Evolutionary conservation across 1,284 basidiomycete genomes (phyloP).

Genomic region (Trametes pubescens): DNA sequence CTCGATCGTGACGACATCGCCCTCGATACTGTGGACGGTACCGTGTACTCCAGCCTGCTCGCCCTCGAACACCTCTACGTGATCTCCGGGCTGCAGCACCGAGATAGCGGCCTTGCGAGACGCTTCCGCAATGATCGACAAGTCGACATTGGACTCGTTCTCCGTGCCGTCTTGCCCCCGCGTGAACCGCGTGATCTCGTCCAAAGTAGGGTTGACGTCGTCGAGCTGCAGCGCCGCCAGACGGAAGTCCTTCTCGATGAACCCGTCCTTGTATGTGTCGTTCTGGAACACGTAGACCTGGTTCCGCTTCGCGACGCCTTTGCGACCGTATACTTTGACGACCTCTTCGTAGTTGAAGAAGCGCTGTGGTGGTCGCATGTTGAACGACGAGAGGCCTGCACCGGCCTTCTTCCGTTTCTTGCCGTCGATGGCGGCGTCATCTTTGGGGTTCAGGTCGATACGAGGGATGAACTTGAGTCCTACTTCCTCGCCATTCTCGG

Average conservation of each 20-base stretch:
- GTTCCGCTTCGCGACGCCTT: conserved; percentile 76
- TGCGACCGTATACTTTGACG: conserved; percentile 84
- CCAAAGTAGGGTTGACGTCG: conserved; percentile 94
- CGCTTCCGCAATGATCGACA: conserved; percentile 89
- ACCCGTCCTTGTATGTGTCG: conserved; percentile 95
- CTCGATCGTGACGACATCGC: conserved; percentile 89
- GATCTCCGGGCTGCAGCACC: conserved; percentile 96
- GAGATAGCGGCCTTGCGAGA: conserved; percentile 87
- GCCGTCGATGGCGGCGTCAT: conserved; percentile 71
- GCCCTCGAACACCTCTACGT: conserved; percentile 97
- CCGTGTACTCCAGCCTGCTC: conserved; percentile 95
- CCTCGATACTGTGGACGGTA: conserved; percentile 88
- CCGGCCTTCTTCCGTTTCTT: conserved; percentile 77
- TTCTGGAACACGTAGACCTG: conserved; percentile 87
- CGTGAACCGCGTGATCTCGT: conserved; percentile 94
- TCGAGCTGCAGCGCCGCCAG: conserved; percentile 83
- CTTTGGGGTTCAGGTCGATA: conserved; percentile 93
- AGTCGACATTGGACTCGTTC: conserved; percentile 71
- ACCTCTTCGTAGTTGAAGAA: conserved; percentile 97
- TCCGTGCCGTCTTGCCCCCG: conserved; percentile 71
- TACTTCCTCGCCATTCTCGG: conserved; percentile 94
- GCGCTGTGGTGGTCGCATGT: conserved; percentile 87
- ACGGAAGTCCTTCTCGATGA: conserved; percentile 97
- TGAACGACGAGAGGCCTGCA: conserved; percentile 50
- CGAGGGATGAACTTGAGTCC: conserved; percentile 95